phyloP scores from a whole-genome alignment of 768 basidiomycete species.

The Exidia glandulosa region DNA sequence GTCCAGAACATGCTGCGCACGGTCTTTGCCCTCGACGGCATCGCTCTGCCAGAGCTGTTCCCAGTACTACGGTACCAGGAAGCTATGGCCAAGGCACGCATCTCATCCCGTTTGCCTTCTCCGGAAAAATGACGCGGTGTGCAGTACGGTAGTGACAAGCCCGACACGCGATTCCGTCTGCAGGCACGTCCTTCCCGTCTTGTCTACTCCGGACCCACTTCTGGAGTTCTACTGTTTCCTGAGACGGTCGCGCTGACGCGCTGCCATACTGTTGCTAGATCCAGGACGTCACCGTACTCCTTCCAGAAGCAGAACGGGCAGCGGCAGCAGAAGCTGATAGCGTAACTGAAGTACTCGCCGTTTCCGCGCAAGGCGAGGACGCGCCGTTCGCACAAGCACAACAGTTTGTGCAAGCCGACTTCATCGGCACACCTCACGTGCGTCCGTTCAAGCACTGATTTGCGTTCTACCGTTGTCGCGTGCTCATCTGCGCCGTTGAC shows the following conservation, averaged over 20 bases:
- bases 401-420: too few relatives aligned
- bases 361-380: neutral
- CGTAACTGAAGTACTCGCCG: neutral
- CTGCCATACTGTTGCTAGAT: slow-evolving; percentile 19
- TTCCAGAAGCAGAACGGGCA: slow-evolving; percentile 19
- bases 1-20: slow-evolving; percentile 63
- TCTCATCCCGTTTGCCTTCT: neutral
- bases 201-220: neutral
- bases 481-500: neutral
- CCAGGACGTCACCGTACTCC: slow-evolving; percentile 19
- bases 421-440: too few relatives aligned
- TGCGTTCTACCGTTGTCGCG: too few relatives aligned
- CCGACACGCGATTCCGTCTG: slow-evolving; percentile 79
- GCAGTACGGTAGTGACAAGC: slow-evolving; percentile 91
- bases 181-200: slow-evolving; percentile 44
- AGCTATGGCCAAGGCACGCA: slow-evolving; percentile 46
- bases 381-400: neutral
- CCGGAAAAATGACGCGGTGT: slow-evolving; percentile 6
- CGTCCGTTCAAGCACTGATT: too few relatives aligned
- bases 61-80: slow-evolving; percentile 79
- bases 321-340: slow-evolving; percentile 6
- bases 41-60: slow-evolving; percentile 53
- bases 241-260: slow-evolving; percentile 1
- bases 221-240: slow-evolving; percentile 1
- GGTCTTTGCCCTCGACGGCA: slow-evolving; percentile 61